Evolutionary conservation across 495 filamentous ascomycete genomes (phyloP), one percentile per base, ranked within the genome.

Genomic region (Xylaria longipes): DNA sequence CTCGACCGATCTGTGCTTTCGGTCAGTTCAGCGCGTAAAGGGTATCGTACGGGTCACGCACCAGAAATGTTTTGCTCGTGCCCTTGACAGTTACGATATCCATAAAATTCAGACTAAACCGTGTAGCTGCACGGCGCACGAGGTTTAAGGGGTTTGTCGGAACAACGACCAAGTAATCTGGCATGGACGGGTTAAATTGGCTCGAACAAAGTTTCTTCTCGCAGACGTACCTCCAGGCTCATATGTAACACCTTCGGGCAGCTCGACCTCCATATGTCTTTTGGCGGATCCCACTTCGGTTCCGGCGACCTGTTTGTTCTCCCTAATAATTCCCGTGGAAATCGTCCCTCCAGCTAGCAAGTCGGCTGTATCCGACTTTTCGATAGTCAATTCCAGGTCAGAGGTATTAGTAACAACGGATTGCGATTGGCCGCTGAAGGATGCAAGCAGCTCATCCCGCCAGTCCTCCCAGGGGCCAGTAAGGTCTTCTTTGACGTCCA

Each of bases 111-210:
- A 92, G 79, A 11, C 82, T 70, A 46, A 81, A 80, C 12, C 70
- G 71, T 41, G 65, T 68, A 54, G 78, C 72, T 17, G 70, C 78
- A 31, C 87, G 81, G 15, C 80, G 81, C 27, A 92, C 83, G 15
- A 82, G 86, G 31, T 84, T 75, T 67, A 78, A 79, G 2, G 88
- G 87, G 74, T 92, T 92, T 3, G 89, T 80, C 0, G 91, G 90
- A 0, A 91, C 80, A 15, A 92, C 82, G 2, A 87, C 87, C 5
- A 93, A 83, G 73, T 93, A 92, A 70, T 93, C 91, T 69, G 27
- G 12, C 15, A 60, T 29, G 11, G 14, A 58, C 8, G 12, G 11
- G 52, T 69, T 60, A 69, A 43, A 43, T 20, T 12, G 22, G 43
- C 29, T 35, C 33, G 9, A 11, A 27, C 27, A 9, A 37, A 27